Base-by-base conservation (phyloP, 305 asterid genomes). In the Vinca major region DNA sequence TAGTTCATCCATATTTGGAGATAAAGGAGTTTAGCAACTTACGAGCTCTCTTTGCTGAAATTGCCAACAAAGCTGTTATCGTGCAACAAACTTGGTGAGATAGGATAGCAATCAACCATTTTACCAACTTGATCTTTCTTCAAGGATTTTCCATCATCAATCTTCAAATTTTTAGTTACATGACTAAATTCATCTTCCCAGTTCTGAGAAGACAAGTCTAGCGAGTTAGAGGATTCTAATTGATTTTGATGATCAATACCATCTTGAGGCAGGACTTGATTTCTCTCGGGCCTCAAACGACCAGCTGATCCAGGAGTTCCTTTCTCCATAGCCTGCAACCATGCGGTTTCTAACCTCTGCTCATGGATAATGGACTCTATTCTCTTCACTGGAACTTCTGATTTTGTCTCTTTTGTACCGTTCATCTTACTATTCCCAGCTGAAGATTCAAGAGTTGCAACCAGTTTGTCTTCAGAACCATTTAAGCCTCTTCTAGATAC, bases 271-370 rank as follows among this genome's bases (percentile, higher is more conserved):
- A 87, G 79, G 66, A 88, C 84, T 83, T 89, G 97, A 74, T 90
- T 88, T 85, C 88, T 80, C 68, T 89, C 97, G 3, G 95, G 97
- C 75, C 80, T 90, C 80, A 72, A 69, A 57, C 74, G 88, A 43
- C 74, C 74, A 63, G 81, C 47, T 26, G 93, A 80, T 60, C 88
- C 92, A 17, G 88, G 86, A 21, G 91, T 84, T 71, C 95, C 90
- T 74, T 83, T 90, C 80, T 87, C 97, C 90, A 77, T 79, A 6
- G 94, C 95, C 75, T 87, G 97, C 76, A 89, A 73, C 97, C 95
- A 86, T 2, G 98, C 94, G 48, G 96, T 86, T 84, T 93, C 98
- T 62, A 87, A 49, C 71, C 89, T 81, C 80, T 88, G 98, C 75
- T 90, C 96, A 21, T 75, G 89, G 72, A 88, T 88, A 47, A 88